phyloP scores from a whole-genome alignment of 1,284 basidiomycete genomes.

The Tranzscheliella williamsii region DNA sequence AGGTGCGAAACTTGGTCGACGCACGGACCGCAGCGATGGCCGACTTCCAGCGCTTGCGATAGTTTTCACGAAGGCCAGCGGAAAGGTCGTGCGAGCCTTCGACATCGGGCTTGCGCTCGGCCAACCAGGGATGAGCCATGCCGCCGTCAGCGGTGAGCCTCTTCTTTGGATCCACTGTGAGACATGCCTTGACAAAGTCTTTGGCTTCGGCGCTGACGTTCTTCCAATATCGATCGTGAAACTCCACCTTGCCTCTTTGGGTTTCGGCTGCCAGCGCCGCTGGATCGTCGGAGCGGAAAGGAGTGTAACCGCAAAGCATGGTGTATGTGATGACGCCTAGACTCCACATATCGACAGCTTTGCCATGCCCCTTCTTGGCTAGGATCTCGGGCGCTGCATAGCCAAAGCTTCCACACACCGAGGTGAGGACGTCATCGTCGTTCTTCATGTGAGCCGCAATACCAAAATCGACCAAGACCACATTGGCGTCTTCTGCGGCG shows the following conservation, averaged over 20 bases:
- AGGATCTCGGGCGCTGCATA: conserved; percentile 89
- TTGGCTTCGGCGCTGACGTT: conserved; percentile 81
- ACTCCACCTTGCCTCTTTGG: conserved; percentile 78
- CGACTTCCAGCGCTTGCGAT: conserved; percentile 56
- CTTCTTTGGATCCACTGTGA: conserved; percentile 73
- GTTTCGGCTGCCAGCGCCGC: conserved; percentile 79
- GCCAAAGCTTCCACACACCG: conserved; percentile 85
- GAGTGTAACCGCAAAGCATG: conserved; percentile 63
- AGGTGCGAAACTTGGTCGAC: conserved; percentile 52
- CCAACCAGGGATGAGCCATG: conserved; percentile 66
- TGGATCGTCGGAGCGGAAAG: conserved; percentile 83
- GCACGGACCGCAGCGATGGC: conserved; percentile 59
- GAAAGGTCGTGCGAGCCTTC: conserved; percentile 49
- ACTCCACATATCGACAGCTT: conserved; percentile 91
- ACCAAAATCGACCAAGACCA: conserved; percentile 76
- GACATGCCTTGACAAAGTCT: conserved; percentile 75
- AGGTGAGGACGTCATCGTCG: conserved; percentile 76
- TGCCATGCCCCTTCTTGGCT: conserved; percentile 79
- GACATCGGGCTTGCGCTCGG: conserved; percentile 27
- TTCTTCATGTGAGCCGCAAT: conserved; percentile 64
- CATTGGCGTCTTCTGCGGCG: conserved; percentile 66
- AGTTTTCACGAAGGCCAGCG: conserved; percentile 59
- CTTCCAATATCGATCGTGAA: conserved; percentile 85
- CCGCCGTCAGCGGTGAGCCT: conserved; percentile 78
- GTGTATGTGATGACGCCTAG: conserved; percentile 88